Evolutionary conservation across 176 grass and related monocot species (phyloP).

Genomic region (Paspalum notatum): DNA sequence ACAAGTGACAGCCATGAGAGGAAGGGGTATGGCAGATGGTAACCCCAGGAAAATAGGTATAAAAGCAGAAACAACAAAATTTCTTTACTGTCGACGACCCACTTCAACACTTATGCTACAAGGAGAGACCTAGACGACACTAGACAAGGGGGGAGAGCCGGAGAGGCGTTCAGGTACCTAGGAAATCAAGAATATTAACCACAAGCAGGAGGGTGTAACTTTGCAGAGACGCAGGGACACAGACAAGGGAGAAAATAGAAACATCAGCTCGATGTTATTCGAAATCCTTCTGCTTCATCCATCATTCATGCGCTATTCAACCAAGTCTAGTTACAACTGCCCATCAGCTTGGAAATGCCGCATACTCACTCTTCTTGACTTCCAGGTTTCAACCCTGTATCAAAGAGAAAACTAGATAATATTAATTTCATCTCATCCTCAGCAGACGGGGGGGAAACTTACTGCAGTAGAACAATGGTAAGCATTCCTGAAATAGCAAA

Average conservation of each 20-base stretch:
- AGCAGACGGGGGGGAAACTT: not conserved
- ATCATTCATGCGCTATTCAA: conserved; percentile 35
- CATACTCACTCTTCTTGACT: conserved; percentile 39
- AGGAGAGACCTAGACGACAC: conserved; percentile 44
- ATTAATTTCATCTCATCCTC: not conserved
- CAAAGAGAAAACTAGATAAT: not conserved
- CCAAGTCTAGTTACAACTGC: conserved; percentile 42
- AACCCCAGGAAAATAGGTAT: conserved; percentile 35
- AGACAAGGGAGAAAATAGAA: conserved; percentile 38
- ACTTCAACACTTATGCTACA: conserved; percentile 59
- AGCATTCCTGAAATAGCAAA: not conserved
- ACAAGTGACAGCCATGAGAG: conserved; percentile 19
- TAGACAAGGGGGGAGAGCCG: conserved; percentile 22
- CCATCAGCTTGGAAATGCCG: conserved; percentile 37
- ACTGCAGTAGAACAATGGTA: not conserved
- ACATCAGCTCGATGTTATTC: conserved; percentile 59
- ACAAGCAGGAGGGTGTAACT: conserved; percentile 48
- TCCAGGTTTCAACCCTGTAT: conserved; percentile 38
- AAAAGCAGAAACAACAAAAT: conserved; percentile 48
- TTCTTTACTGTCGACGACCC: conserved; percentile 48
- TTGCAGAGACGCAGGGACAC: conserved; percentile 37
- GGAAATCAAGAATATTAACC: conserved; percentile 50
- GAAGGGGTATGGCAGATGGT: conserved; percentile 7
- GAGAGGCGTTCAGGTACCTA: conserved; percentile 10
- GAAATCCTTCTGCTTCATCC: conserved; percentile 40